phyloP scores from a whole-genome alignment of 176 grass and related monocot species.

The Leersia perrieri region DNA sequence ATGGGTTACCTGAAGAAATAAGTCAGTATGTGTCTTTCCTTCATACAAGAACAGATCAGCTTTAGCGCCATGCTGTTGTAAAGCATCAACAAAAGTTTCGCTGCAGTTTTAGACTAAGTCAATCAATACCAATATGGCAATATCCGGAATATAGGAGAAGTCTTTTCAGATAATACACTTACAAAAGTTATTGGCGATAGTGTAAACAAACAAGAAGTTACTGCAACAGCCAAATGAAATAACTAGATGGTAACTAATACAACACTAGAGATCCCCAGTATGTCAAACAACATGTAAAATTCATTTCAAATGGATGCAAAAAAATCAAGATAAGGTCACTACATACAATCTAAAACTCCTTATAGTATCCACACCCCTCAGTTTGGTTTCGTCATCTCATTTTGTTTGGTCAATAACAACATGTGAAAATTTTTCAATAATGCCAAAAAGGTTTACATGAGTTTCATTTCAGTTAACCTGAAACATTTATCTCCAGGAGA shows the following conservation, averaged over 20 bases:
- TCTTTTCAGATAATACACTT: not conserved
- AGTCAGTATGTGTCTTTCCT: constrained; percentile 92
- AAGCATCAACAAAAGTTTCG: constrained; percentile 60
- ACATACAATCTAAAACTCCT: not conserved
- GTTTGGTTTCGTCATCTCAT: not conserved
- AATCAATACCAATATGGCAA: not conserved
- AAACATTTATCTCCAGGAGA: not conserved
- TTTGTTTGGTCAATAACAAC: not conserved
- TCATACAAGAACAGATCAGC: constrained; percentile 68
- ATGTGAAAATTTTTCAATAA: not conserved
- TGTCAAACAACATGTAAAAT: not conserved
- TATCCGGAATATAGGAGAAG: not conserved
- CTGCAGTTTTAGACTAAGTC: constrained; percentile 45
- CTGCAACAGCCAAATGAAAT: not conserved
- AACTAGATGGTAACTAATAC: not conserved
- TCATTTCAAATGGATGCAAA: not conserved
- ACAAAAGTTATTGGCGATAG: not conserved
- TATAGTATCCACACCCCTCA: not conserved
- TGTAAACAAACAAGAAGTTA: not conserved
- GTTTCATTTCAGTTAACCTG: not conserved
- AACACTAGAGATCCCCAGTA: not conserved
- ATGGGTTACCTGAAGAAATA: constrained; percentile 84
- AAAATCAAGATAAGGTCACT: not conserved
- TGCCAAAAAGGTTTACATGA: not conserved
- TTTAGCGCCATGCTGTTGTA: constrained; percentile 57